Percentiles rank a stretch among this genome's conserved stretches.
Conservation (phyloP, 148 eudicot genomes). For the Talinum fruticosum region DNA sequence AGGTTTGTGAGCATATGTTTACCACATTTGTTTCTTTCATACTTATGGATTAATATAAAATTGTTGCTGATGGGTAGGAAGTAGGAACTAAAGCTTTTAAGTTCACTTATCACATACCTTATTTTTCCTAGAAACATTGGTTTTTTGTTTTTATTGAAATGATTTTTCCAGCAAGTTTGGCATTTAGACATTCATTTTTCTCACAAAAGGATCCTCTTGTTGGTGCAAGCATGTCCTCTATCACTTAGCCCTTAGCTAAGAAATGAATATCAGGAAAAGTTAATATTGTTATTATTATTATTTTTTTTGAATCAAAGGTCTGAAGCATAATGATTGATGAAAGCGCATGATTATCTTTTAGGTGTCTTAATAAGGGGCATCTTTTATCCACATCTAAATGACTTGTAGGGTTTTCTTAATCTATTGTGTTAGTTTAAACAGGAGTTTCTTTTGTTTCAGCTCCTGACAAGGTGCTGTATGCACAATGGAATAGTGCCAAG, state of each 20-base stretch:
- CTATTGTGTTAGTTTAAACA: neutral
- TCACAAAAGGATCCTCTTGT: neutral
- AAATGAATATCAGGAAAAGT: slow-evolving; percentile 2
- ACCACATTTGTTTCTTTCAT: neutral
- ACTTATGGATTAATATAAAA: neutral
- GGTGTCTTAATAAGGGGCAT: neutral
- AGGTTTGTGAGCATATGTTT: slow-evolving; percentile 42
- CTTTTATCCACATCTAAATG: neutral
- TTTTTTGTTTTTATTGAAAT: neutral
- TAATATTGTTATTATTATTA: too few relatives aligned
- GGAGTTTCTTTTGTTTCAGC: slow-evolving; percentile 48
- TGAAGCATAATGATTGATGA: neutral
- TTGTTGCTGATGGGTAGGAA: slow-evolving; percentile 12
- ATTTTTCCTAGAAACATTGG: neutral
- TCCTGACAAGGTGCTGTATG: slow-evolving; percentile 73
- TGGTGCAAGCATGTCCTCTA: neutral
- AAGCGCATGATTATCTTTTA: neutral
- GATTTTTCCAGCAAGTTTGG: neutral
- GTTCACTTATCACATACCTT: neutral
- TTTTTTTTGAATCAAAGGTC: neutral
- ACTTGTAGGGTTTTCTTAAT: neutral
- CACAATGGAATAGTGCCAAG: slow-evolving; percentile 54
- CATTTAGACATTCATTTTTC: too few relatives aligned
- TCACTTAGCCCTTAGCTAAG: neutral
- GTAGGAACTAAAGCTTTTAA: neutral